phyloP scores from a whole-genome alignment of 768 basidiomycete genomes.

The Calocera cornea region DNA sequence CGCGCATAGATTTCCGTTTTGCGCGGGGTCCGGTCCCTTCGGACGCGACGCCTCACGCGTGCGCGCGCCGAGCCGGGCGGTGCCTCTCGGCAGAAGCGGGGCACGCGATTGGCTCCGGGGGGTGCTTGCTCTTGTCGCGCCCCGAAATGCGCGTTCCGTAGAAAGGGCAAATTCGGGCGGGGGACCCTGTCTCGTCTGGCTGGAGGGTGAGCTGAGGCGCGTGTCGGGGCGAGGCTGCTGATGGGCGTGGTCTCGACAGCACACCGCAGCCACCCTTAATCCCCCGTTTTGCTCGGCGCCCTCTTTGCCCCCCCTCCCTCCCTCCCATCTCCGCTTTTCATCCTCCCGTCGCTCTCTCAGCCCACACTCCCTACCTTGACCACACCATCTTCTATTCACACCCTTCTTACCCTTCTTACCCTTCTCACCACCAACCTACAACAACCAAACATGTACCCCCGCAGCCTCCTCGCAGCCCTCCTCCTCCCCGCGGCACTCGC shows the following conservation, averaged over 20 bases:
- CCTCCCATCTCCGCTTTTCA: not conserved
- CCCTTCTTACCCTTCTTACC: not conserved
- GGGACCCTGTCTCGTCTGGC: not conserved
- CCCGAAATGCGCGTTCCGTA: not conserved
- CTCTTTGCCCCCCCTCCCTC: not conserved
- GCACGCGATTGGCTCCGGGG: not conserved
- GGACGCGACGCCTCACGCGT: not conserved
- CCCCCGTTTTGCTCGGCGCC: not conserved
- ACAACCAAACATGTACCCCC: not conserved
- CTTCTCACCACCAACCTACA: not conserved
- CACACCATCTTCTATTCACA: not conserved
- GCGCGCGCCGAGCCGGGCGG: not conserved
- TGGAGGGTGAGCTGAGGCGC: not conserved
- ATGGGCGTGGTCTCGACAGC: not conserved
- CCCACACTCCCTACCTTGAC: not conserved
- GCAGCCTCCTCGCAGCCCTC: conserved; percentile 23
- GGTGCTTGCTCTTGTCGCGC: not conserved
- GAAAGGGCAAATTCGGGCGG: not conserved
- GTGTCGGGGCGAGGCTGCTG: not conserved
- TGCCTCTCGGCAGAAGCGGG: not conserved
- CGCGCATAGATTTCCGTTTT: not conserved
- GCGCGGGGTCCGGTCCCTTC: conserved; percentile 5
- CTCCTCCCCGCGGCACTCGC: conserved; percentile 45
- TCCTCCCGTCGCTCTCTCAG: not conserved
- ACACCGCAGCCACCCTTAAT: not conserved